Evolutionary conservation across 2,329 filamentous ascomycete species (phyloP).

Genomic region (Aplosporella prunicola): DNA sequence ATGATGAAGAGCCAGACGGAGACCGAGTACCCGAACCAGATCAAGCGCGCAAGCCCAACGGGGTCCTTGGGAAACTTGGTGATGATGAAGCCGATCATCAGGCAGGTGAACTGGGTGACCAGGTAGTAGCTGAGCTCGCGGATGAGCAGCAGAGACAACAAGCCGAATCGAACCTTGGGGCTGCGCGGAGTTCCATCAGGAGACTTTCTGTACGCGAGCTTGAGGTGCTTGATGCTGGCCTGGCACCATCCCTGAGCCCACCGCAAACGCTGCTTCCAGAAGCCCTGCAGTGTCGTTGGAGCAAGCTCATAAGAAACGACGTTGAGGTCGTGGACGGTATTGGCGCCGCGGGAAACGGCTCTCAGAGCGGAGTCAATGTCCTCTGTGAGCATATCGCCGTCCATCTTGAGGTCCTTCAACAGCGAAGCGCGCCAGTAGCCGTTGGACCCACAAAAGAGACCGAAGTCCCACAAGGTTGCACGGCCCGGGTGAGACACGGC

Average conservation of each 20-base stretch:
- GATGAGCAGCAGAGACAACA: constrained; percentile 37
- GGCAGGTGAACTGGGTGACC: constrained; percentile 40
- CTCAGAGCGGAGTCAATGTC: constrained; percentile 42
- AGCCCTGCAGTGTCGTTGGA: constrained; percentile 34
- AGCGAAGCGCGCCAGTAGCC: constrained; percentile 40
- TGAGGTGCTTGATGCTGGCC: constrained; percentile 35
- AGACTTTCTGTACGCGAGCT: constrained; percentile 33
- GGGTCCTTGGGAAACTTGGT: constrained; percentile 34
- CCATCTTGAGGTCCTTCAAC: constrained; percentile 39
- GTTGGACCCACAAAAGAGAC: constrained; percentile 41
- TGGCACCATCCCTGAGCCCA: constrained; percentile 45
- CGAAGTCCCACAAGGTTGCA: constrained; percentile 39
- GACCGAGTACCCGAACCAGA: constrained; percentile 41
- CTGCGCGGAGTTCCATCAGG: constrained; percentile 19
- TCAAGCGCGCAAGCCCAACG: constrained; percentile 28
- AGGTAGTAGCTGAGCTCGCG: constrained; percentile 41
- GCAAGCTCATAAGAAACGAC: constrained; percentile 41
- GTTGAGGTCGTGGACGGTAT: constrained; percentile 40
- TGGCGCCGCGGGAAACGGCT: constrained; percentile 35
- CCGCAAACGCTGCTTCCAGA: constrained; percentile 43
- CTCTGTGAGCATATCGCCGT: constrained; percentile 42
- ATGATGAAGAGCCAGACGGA: constrained; percentile 40
- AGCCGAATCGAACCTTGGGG: constrained; percentile 31
- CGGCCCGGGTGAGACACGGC: constrained; percentile 42
- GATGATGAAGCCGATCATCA: constrained; percentile 38